These are phyloP conservation scores for Sphagnum fallax DNA, from an alignment of 228 moss, liverwort and hornwort genomes.

Conservation along the genomic window DNA sequence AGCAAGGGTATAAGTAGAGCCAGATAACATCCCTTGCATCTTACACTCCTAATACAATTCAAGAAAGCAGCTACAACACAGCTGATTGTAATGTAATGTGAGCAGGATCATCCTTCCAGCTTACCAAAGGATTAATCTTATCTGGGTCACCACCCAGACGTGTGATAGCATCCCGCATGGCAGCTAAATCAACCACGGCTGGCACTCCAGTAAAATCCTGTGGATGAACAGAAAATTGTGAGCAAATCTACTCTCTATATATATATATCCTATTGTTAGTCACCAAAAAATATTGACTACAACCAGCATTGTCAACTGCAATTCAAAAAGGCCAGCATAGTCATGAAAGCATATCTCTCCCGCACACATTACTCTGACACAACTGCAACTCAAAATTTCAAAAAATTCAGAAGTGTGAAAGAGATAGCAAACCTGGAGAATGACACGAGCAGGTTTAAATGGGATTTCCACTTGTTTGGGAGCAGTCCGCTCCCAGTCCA, in stretches of 20 bases:
- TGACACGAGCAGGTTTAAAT: conserved; percentile 87
- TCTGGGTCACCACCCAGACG: conserved; percentile 77
- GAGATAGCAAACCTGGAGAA: conserved; percentile 49
- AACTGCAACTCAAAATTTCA: background rate
- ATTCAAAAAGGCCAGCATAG: background rate
- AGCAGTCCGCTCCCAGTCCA: conserved; percentile 78
- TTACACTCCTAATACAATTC: background rate
- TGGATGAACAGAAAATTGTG: conserved; percentile 1
- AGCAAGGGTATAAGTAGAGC: too few species aligned
- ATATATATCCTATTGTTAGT: background rate
- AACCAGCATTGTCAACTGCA: background rate
- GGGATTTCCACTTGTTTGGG: conserved; percentile 85
- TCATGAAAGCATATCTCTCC: background rate
- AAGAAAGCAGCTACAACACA: too few species aligned
- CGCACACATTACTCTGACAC: background rate
- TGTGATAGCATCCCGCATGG: conserved; percentile 83
- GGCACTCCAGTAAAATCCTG: conserved; percentile 95
- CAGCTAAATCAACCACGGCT: conserved; percentile 84
- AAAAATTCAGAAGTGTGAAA: background rate
- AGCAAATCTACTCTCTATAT: background rate
- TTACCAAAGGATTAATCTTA: conserved; percentile 82
- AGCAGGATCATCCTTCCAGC: background rate
- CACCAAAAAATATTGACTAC: background rate
- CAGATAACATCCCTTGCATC: background rate
- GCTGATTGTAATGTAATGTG: too few species aligned